Base-by-base conservation (phyloP, 2,329 filamentous ascomycete genomes). In the Nemania sp. region DNA sequence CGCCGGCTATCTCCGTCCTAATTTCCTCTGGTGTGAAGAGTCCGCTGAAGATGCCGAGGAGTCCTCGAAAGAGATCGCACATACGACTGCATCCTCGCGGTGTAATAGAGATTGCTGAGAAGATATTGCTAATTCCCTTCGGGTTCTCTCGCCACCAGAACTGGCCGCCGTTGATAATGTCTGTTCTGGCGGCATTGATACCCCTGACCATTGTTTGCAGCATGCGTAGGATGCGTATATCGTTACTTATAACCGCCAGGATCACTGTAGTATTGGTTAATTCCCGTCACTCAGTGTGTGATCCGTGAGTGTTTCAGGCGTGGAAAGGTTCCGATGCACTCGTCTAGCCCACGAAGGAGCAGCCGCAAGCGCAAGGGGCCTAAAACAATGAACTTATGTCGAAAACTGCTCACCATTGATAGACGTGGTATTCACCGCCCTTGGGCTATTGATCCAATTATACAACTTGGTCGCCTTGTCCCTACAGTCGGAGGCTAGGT, bases 141-240 rank as follows among this genome's bases (percentile, higher is more conserved):
- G 73, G 66, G 52, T 79, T 79, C 22, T 77, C 73, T n/a, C 58
- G 54, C 78, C 78, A 79, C 77, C 76, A 79, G 4, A 32, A 32
- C n/a, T 73, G 72, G 2, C 77, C 77, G 7, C 77, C 76, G 53
- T 72, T 76, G 29, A 79, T 75, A 38, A 74, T 75, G 53, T 72
- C 70, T 5, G 63, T 69, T 47, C 73, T 73, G 18, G 74, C 75
- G 26, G 69, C 54, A 55, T 66, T 64, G 35, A 77, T 73, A 18
- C 75, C 74, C 32, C 54, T 63, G 20, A 75, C 74, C 29, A 73
- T 70, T 20, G 59, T 68, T 53, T 73, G 70, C 5, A 76, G 52
- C 8, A 5, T 26, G 20, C 66, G 13, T 5, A 77, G 60, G 22
- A 26, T 11, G 5, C 55, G 15, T 10, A 53, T 64, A 43, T 77